A percentile compares a stretch with the other conserved stretches of the same genome.
These are phyloP conservation scores for Xylaria arbuscula DNA, from an alignment of 2,329 filamentous ascomycete species.

Conservation along the genomic window DNA sequence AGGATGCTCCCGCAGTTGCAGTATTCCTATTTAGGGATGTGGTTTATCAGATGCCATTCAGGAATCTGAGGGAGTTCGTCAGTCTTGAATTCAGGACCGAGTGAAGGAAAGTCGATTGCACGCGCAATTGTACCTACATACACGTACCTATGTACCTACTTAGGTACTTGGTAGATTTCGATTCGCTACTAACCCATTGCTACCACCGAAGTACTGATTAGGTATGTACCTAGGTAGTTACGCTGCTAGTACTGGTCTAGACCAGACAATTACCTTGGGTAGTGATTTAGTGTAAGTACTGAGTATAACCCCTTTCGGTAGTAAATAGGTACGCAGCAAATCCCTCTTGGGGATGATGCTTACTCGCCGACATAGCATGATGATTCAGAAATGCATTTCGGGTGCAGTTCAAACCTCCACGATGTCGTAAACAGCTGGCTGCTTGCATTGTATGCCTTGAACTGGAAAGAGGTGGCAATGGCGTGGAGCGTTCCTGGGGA, in stretches of 20 bases:
- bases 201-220: too few relatives aligned
- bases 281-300: too few relatives aligned
- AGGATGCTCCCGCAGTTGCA: not conserved
- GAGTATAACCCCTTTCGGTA: too few relatives aligned
- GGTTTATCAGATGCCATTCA: slow-evolving; percentile 8
- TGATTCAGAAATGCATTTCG: not conserved
- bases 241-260: not conserved
- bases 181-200: too few relatives aligned
- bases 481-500: slow-evolving; percentile 35
- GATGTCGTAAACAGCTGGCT: slow-evolving; percentile 20
- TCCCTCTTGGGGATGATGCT: too few relatives aligned
- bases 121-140: not conserved
- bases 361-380: slow-evolving; percentile 7
- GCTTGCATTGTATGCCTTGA: slow-evolving; percentile 16
- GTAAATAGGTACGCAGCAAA: too few relatives aligned
- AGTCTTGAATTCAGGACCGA: not conserved
- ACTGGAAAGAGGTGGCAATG: slow-evolving; percentile 15
- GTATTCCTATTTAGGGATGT: slow-evolving; percentile 24
- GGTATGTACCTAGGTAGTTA: too few relatives aligned
- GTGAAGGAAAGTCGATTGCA: not conserved
- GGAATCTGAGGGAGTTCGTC: slow-evolving; percentile 25
- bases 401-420: slow-evolving; percentile 16
- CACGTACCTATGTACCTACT: not conserved
- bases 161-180: too few relatives aligned
- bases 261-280: too few relatives aligned